Conservation (phyloP, 2,329 filamentous ascomycete species). For the Rutstroemia sp. region DNA sequence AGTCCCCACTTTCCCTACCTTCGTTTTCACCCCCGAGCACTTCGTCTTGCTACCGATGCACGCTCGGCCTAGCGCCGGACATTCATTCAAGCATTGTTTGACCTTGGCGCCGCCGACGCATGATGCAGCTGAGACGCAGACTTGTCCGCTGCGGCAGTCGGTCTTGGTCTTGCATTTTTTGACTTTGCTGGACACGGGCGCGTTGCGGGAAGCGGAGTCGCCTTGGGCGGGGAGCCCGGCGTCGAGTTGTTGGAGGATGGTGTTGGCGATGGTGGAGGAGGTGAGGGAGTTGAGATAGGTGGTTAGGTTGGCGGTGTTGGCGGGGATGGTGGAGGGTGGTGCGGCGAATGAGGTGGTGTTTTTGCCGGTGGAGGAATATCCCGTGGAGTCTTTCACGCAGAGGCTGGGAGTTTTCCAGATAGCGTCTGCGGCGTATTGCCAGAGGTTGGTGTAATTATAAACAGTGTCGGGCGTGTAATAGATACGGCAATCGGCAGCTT, state of each 20-base stretch:
- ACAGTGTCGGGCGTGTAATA: constrained; percentile 50
- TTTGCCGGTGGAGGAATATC: constrained; percentile 3
- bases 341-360: constrained; percentile 1
- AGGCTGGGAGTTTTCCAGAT: constrained; percentile 33
- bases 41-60: background rate
- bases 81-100: constrained; percentile 2
- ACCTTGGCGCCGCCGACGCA: background rate
- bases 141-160: background rate
- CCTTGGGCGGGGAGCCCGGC: background rate
- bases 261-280: constrained; percentile 3
- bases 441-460: constrained; percentile 40
- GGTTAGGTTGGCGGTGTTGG: background rate
- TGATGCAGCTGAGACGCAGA: background rate
- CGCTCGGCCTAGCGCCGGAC: background rate
- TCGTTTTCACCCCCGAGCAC: background rate
- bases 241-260: constrained; percentile 3
- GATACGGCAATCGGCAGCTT: constrained; percentile 52
- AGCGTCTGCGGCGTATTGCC: constrained; percentile 37
- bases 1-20: background rate
- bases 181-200: background rate
- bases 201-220: background rate
- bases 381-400: constrained; percentile 25
- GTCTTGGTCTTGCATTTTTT: background rate
- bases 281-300: constrained; percentile 1
- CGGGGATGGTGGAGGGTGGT: background rate